Base-by-base conservation (phyloP, 2,329 filamentous ascomycete species). In the Claviceps capensis region DNA sequence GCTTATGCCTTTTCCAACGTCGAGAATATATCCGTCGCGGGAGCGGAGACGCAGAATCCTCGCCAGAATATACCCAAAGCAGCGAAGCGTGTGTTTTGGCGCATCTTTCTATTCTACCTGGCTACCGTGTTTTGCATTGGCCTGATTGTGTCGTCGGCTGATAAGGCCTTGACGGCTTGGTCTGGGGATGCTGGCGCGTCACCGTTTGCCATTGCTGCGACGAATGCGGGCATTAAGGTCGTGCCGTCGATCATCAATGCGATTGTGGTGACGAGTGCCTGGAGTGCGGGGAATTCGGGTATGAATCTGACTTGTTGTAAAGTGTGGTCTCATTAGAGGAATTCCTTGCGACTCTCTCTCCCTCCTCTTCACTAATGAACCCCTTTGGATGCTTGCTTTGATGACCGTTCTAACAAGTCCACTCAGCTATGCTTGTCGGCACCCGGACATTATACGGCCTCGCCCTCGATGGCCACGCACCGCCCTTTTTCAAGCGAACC, bases 391-490 rank as follows among this genome's bases (percentile, higher is more conserved):
- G 23, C 23, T 26, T 26, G 23, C 23, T 26, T 6, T 26, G 23
- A 26, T 26, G 23, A 26, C 6, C 23, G 23, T 26, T 26, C 26
- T 26, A 26, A 26, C 2, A 26, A 26, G 7, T 8, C 2, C 26
- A 22, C 23, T 16, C 30, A 54, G 54, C 54, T 5, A 55, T 55
- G 54, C 52, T 55, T 13, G 52, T 54, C 1, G 77, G 80, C 48
- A 80, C 77, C 26, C 77, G 82, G 59, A 78, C 84, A 14, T 69
- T 86, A 8, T 79, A 81, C 59, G 78, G 77, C 52, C 73, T 86
- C 54, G 75, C 81, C 0, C 69, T 78, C 8, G 77, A 77, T 52
- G 78, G 78, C 7, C 81, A 83, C 52, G 82, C 82, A 0, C 82
- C 81, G 0, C 61, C 60, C 5, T 63, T 78, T 53, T 81, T 83